Conservation (phyloP, 345 rosid species). For the Ailanthus altissimus region DNA sequence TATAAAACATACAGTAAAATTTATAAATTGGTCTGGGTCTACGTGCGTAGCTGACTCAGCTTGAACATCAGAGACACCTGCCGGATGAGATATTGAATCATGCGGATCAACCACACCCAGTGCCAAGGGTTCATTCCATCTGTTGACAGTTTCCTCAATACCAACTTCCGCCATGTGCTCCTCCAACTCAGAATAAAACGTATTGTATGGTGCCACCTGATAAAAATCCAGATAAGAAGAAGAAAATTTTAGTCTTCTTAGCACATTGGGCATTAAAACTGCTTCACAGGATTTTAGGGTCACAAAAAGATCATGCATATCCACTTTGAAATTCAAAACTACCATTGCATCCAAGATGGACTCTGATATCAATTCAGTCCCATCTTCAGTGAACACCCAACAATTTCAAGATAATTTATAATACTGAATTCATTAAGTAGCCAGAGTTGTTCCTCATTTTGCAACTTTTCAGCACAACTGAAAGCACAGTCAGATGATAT, state of each 20-base stretch:
- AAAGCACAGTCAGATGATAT: neutral
- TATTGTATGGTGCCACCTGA: constrained; percentile 97
- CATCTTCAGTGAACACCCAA: neutral
- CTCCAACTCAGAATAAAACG: constrained; percentile 86
- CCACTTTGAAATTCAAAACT: neutral
- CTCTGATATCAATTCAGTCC: neutral
- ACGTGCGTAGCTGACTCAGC: constrained; percentile 78
- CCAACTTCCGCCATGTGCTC: constrained; percentile 90
- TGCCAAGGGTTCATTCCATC: constrained; percentile 88
- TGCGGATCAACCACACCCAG: constrained; percentile 94
- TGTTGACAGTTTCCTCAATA: constrained; percentile 72
- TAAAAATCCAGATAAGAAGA: constrained; percentile 18
- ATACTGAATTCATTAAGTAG: neutral
- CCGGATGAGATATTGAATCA: constrained; percentile 95
- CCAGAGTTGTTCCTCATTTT: constrained; percentile 7
- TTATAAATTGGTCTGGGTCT: constrained; percentile 91
- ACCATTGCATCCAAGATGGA: neutral
- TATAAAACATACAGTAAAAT: constrained; percentile 68
- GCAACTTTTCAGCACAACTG: constrained; percentile 4
- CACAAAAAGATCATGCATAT: neutral
- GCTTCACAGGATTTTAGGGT: constrained; percentile 1
- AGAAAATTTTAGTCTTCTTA: constrained; percentile 5
- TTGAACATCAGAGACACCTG: constrained; percentile 92
- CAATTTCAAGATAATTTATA: neutral
- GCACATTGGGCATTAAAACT: neutral